Evolutionary conservation across 768 basidiomycete species (phyloP).

Genomic region (Suillus sp.): DNA sequence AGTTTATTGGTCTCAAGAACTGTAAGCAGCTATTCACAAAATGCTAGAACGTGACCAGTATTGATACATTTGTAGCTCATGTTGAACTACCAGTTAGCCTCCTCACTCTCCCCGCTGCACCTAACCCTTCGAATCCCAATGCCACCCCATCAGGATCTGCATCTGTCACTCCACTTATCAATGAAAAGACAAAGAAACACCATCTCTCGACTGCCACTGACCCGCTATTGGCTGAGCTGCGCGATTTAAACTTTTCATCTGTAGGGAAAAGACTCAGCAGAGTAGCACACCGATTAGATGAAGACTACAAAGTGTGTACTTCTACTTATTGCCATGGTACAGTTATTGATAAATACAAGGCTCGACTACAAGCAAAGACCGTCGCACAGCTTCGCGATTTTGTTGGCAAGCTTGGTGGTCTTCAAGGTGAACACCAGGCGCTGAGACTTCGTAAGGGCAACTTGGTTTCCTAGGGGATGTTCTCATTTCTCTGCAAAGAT

Average conservation of each 20-base stretch:
- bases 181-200: constrained; percentile 89
- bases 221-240: constrained; percentile 76
- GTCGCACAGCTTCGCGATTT: constrained; percentile 92
- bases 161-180: constrained; percentile 54
- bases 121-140: constrained; percentile 40
- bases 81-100: constrained; percentile 79
- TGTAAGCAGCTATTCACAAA: constrained; percentile 51
- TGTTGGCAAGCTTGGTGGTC: constrained; percentile 90
- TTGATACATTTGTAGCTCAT: constrained; percentile 51
- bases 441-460: constrained; percentile 75
- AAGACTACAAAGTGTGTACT: constrained; percentile 79
- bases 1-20: constrained; percentile 86
- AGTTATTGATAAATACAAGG: constrained; percentile 42
- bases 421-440: constrained; percentile 91
- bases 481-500: constrained; percentile 50
- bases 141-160: constrained; percentile 44
- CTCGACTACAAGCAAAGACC: constrained; percentile 85
- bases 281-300: constrained; percentile 83
- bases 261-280: constrained; percentile 81
- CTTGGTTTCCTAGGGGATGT: constrained; percentile 11
- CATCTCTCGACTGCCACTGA: constrained; percentile 78
- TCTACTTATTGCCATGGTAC: background rate
- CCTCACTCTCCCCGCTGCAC: constrained; percentile 56
- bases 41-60: background rate
- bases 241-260: constrained; percentile 91